These are phyloP conservation scores for Xylogone sp. DNA, from an alignment of 2,329 filamentous ascomycete genomes.

Conservation along the genomic window DNA sequence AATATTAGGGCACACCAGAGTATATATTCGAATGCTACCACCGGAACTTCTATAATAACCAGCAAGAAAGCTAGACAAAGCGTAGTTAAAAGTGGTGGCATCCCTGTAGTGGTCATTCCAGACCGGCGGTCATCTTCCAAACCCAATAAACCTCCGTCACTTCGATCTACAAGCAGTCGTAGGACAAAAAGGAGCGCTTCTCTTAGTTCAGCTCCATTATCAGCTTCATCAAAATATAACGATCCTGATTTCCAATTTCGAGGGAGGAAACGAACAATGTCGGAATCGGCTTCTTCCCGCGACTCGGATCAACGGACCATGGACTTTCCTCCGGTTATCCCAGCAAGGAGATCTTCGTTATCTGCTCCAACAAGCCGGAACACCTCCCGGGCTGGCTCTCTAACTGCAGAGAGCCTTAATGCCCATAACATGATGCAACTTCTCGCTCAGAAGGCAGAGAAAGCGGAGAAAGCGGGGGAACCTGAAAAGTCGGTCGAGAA, in stretches of 20 bases:
- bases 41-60: conserved; percentile 42
- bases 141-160: conserved; percentile 47
- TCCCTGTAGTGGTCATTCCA: conserved; percentile 61
- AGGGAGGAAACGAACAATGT: conserved; percentile 19
- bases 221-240: conserved; percentile 37
- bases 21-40: conserved; percentile 43
- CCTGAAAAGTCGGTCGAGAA: conserved; percentile 4
- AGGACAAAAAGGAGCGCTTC: conserved; percentile 52
- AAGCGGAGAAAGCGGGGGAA: conserved; percentile 4
- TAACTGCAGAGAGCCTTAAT: conserved; percentile 55
- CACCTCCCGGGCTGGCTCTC: conserved; percentile 47
- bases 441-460: conserved; percentile 10
- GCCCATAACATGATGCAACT: conserved; percentile 42
- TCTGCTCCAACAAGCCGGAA: conserved; percentile 61
- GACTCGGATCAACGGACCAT: conserved; percentile 43
- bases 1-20: conserved; percentile 31
- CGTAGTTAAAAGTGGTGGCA: conserved; percentile 54
- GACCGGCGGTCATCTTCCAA: conserved; percentile 48
- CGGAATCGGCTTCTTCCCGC: conserved; percentile 25
- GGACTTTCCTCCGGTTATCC: conserved; percentile 56
- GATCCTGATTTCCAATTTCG: conserved; percentile 42
- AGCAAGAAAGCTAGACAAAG: conserved; percentile 55
- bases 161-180: conserved; percentile 59
- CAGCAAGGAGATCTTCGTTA: conserved; percentile 54
- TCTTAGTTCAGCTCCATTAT: conserved; percentile 42